Evolutionary conservation across 768 basidiomycete genomes (phyloP).

Genomic region (Tricholoma flavovirens): DNA sequence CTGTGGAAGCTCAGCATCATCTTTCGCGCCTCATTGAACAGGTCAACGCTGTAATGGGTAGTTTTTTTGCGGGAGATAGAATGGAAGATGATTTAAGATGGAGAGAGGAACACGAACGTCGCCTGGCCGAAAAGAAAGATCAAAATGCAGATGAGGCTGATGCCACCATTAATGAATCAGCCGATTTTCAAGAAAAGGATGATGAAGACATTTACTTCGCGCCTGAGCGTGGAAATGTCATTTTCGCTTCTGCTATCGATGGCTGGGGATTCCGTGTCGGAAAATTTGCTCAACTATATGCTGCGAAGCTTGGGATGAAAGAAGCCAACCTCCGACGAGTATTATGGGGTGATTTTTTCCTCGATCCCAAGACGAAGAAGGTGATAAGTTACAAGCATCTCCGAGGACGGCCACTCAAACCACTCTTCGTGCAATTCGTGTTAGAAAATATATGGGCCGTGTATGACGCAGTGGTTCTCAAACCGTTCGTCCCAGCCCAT

Average conservation of each 20-base stretch:
- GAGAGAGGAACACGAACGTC: constrained; percentile 85
- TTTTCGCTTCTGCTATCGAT: constrained; percentile 93
- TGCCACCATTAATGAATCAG: constrained; percentile 49
- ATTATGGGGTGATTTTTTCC: constrained; percentile 95
- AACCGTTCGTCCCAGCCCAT: constrained; percentile 62
- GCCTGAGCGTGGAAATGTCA: constrained; percentile 90
- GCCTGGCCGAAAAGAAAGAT: constrained; percentile 73
- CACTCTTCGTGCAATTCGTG: constrained; percentile 95
- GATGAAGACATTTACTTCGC: constrained; percentile 98
- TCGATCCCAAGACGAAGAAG: constrained; percentile 93
- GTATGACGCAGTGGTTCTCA: constrained; percentile 83
- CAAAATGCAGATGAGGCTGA: constrained; percentile 60
- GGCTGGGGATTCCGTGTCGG: constrained; percentile 97
- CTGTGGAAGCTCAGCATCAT: constrained; percentile 91
- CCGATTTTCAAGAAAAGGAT: constrained; percentile 89
- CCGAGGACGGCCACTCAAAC: constrained; percentile 81
- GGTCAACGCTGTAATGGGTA: constrained; percentile 97
- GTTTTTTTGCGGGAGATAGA: constrained; percentile 88
- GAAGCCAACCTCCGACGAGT: constrained; percentile 81
- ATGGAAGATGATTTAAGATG: constrained; percentile 97
- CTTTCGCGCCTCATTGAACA: constrained; percentile 91
- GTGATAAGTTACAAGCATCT: constrained; percentile 91
- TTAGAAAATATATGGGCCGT: constrained; percentile 97
- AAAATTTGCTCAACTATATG: constrained; percentile 91
- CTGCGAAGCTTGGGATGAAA: constrained; percentile 83